Conservation (phyloP, 73 alveolate genomes). For the Tetrahymena thermophila region DNA sequence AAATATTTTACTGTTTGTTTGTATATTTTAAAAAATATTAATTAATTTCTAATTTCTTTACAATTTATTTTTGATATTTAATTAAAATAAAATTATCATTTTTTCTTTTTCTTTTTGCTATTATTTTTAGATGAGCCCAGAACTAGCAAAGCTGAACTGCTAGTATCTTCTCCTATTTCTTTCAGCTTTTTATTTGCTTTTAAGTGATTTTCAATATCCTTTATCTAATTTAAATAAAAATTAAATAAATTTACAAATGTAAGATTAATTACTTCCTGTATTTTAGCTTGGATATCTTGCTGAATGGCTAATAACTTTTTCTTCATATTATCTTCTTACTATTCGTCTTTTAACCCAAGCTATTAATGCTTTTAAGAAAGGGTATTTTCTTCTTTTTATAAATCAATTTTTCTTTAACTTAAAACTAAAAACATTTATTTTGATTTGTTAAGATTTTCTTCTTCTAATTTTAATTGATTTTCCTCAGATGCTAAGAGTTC, state of each 20-base stretch:
- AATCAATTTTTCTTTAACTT: background rate
- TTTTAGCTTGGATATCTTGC: background rate
- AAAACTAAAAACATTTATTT: background rate
- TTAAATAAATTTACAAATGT: background rate
- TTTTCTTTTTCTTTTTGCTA: background rate
- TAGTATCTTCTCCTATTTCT: background rate
- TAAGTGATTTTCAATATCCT: background rate
- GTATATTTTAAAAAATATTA: too few relatives aligned
- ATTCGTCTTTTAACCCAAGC: background rate
- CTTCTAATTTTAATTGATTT: background rate
- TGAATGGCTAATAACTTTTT: background rate
- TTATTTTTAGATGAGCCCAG: background rate
- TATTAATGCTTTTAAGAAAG: background rate
- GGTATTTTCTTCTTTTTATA: background rate
- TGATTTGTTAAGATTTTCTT: background rate
- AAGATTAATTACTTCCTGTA: background rate
- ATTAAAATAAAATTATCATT: background rate
- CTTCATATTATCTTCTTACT: background rate
- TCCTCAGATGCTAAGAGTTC: background rate
- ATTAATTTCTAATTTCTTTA: too few relatives aligned
- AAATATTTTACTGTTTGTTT: too few relatives aligned
- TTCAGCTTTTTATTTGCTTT: background rate
- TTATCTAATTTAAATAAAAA: background rate
- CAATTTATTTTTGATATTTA: too few relatives aligned
- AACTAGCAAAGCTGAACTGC: background rate